Evolutionary conservation across 2,329 filamentous ascomycete genomes (phyloP), one percentile per base, ranked within the genome.

Genomic region (Dichotomopilus funicola): DNA sequence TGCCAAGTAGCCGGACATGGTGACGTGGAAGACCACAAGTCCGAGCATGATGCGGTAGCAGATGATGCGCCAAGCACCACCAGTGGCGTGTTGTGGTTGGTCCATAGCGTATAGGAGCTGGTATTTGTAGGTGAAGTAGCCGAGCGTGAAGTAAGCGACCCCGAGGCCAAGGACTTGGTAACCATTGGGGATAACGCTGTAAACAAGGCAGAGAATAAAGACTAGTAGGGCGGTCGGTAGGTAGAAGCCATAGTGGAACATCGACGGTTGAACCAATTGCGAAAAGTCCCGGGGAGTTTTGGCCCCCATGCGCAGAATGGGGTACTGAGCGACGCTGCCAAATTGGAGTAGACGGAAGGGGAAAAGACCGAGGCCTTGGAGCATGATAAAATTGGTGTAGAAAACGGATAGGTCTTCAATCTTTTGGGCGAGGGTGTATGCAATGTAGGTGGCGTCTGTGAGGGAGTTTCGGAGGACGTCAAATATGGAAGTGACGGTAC

Each of bases 61-160:
- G 60, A 99, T 96, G 80, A 99, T 95, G 49, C 88, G 87, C 94
- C 94, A 99, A 4, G 91, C 91, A 59, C 87, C 85, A 19, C 95
- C 95, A 0, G 92, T 97, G 12, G 91, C 90, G 68, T 96, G 91
- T 66, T 95, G 90, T 12, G 90, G 88, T 69, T 97, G 92, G 65
- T 97, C 91, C 94, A 99, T 99, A 36, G 94, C 91, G 70, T 99
- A 99, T 4, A 99, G 78, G 4, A 99, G 78, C 74, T 99, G 95
- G 72, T 99, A 99, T 70, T 96, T 96, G 80, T 95, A 95, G 36
- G 89, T 88, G 67, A 92, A 92, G 69, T 89, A 88, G 19, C 91
- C 91, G 11, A 95, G 80, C 19, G 82, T 68, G 64, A 95, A 95
- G 71, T 95, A 99, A 10, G 89, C 75, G 49, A 92, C 74, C 3